These are phyloP conservation scores for Plasmodium yoelii DNA, from an alignment of 169 alveolate genomes.

Conservation along the genomic window DNA sequence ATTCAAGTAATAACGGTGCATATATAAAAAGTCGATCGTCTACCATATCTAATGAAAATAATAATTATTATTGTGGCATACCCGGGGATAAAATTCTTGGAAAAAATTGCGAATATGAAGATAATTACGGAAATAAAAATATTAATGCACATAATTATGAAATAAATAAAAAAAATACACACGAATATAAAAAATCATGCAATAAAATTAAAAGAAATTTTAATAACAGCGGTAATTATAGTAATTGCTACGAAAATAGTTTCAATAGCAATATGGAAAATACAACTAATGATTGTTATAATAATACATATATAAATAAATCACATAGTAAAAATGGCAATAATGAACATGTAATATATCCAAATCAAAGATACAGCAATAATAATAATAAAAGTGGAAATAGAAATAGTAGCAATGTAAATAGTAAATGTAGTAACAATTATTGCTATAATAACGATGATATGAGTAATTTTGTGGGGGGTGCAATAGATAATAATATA, in stretches of 20 bases:
- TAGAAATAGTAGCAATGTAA: not conserved
- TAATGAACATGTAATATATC: not conserved
- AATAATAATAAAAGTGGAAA: not conserved
- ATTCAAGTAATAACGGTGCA: slow-evolving; percentile 7
- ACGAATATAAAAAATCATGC: slow-evolving; percentile 35
- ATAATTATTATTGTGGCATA: slow-evolving; percentile 10
- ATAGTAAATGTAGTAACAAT: not conserved
- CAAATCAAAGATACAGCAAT: not conserved
- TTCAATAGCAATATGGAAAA: slow-evolving; percentile 25
- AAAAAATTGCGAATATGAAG: slow-evolving; percentile 21
- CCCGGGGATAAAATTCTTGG: not conserved
- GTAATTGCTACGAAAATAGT: not conserved
- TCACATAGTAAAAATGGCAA: slow-evolving; percentile 16
- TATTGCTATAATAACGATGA: slow-evolving; percentile 10
- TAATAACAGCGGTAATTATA: slow-evolving; percentile 11
- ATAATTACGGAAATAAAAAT: slow-evolving; percentile 11
- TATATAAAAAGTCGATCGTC: not conserved
- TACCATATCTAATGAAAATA: slow-evolving; percentile 24
- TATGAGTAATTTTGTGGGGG: not conserved
- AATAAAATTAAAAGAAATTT: slow-evolving; percentile 27
- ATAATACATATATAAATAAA: not conserved
- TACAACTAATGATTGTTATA: slow-evolving; percentile 2
- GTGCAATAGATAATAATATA: not conserved
- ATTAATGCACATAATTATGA: not conserved
- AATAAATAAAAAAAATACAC: slow-evolving; percentile 19